Evolutionary conservation across 2,329 filamentous ascomycete genomes (phyloP), one percentile per base, ranked within the genome.

Genomic region (Hymenoscyphus infarciens): DNA sequence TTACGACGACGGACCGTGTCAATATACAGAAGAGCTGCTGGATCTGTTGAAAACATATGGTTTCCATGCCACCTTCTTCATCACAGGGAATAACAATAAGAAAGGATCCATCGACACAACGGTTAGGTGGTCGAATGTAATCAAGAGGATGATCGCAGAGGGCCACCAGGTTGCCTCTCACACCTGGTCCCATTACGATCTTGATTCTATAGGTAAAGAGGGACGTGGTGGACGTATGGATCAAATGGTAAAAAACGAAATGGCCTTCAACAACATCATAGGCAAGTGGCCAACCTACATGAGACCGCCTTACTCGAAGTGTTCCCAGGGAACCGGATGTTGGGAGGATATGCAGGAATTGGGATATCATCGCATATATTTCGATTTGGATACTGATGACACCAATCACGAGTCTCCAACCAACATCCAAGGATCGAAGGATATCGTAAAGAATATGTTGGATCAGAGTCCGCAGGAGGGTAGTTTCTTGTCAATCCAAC

Each of bases 41-140:
- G 82, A 88, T 69, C 75, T 85, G 45, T 78, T 89, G 49, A 80
- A 81, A 64, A 76, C 75, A 27, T 86, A 87, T 71, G 76, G 80
- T 11, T 85, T 83, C n/a, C 85, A 83, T 66, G 87, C 85, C 0
- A 89, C 87, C 1, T 90, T 90, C 73, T 89, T 89, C 74, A 79
- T 89, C 64, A 84, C 80, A 2, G 82, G 82, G 5, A 83, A 80
- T 74, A 84, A 83, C 72, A 76, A 81, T 69, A 83, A 66, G 53
- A 70, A 70, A 39, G 67, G 67, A 22, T 35, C 63, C 8, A 71
- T 71, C 11, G 66, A 70, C 25, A 66, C 35, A 8, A 85, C 68
- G 75, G 79, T 63, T 72, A 77, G 11, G 65, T 81, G 80, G 69
- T 71, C 73, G 8, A 74, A 75, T 11, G 80, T 82, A n/a, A 81